Percentiles rank a stretch among this genome's conserved stretches.
phyloP scores from a whole-genome alignment of 2,329 filamentous ascomycete genomes.

The Nemania serpens region DNA sequence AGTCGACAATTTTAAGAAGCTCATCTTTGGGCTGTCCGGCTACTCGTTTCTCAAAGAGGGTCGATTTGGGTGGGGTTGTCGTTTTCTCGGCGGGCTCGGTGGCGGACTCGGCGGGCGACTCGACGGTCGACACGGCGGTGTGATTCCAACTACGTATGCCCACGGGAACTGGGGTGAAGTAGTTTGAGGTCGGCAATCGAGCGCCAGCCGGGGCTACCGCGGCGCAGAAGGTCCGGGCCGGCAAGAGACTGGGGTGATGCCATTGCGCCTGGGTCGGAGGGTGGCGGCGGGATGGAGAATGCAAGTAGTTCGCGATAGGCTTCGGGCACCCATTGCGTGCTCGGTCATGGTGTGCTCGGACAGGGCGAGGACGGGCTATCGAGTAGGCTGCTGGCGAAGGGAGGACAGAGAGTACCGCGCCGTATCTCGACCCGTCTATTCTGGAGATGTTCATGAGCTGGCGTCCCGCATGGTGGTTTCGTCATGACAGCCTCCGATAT shows the following conservation, averaged over 20 bases:
- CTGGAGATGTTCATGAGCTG: constrained; percentile 64
- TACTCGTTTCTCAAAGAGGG: background rate
- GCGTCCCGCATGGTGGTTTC: constrained; percentile 46
- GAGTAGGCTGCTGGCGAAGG: constrained; percentile 42
- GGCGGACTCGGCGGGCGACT: background rate
- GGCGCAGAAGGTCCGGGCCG: constrained; percentile 27
- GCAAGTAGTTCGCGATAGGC: constrained; percentile 10
- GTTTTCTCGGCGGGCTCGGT: background rate
- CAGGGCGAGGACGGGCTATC: constrained; percentile 20
- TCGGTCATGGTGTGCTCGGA: constrained; percentile 19
- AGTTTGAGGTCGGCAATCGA: constrained; percentile 29
- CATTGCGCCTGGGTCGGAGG: constrained; percentile 10
- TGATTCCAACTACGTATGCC: constrained; percentile 33
- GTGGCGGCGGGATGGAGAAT: constrained; percentile 7
- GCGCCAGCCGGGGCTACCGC: constrained; percentile 30
- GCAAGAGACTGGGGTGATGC: background rate
- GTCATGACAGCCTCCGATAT: constrained; percentile 38
- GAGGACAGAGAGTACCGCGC: constrained; percentile 57
- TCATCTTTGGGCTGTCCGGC: constrained; percentile 43
- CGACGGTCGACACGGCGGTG: constrained; percentile 18
- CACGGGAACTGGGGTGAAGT: constrained; percentile 31
- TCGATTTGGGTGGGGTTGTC: background rate
- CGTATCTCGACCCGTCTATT: constrained; percentile 64
- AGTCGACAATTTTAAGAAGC: constrained; percentile 58
- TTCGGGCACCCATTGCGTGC: constrained; percentile 18